phyloP scores from a whole-genome alignment of 1,284 basidiomycete genomes.

The Cystobasidium slooffiae region DNA sequence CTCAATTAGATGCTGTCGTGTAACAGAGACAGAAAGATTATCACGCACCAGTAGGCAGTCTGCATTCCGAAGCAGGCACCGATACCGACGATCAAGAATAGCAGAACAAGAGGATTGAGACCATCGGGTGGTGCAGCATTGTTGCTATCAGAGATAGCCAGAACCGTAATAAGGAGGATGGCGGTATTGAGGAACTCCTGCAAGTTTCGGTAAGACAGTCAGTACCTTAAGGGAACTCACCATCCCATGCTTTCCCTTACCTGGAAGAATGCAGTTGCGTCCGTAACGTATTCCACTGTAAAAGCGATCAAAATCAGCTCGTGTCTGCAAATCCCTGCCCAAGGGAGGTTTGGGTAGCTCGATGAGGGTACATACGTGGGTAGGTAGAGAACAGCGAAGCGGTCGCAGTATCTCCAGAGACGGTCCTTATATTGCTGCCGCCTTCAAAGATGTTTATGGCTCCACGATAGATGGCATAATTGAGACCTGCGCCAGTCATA shows the following conservation, averaged over 20 bases:
- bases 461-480: slow-evolving; percentile 50
- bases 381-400: slow-evolving; percentile 50
- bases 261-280: slow-evolving; percentile 28
- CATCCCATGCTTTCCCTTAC: too few species aligned
- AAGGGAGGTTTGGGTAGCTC: not conserved
- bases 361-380: slow-evolving; percentile 34
- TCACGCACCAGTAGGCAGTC: slow-evolving; percentile 43
- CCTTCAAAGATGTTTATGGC: slow-evolving; percentile 50
- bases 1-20: not conserved
- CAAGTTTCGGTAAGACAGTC: too few species aligned
- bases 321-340: too few species aligned
- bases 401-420: slow-evolving; percentile 44
- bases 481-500: slow-evolving; percentile 49
- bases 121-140: slow-evolving; percentile 43
- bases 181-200: slow-evolving; percentile 50
- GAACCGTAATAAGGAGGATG: slow-evolving; percentile 48
- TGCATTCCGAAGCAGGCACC: slow-evolving; percentile 45
- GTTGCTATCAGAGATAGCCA: slow-evolving; percentile 38
- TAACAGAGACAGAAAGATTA: slow-evolving; percentile 45
- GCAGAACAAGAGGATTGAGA: slow-evolving; percentile 50
- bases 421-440: slow-evolving; percentile 32
- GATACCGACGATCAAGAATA: slow-evolving; percentile 51
- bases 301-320: not conserved
- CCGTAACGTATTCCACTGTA: slow-evolving; percentile 8
- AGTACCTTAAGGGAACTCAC: too few species aligned